A percentile compares a stretch with the other conserved stretches of the same genome.
Conservation (phyloP, 2,329 filamentous ascomycete genomes). For the Plenodomus biglobosus region DNA sequence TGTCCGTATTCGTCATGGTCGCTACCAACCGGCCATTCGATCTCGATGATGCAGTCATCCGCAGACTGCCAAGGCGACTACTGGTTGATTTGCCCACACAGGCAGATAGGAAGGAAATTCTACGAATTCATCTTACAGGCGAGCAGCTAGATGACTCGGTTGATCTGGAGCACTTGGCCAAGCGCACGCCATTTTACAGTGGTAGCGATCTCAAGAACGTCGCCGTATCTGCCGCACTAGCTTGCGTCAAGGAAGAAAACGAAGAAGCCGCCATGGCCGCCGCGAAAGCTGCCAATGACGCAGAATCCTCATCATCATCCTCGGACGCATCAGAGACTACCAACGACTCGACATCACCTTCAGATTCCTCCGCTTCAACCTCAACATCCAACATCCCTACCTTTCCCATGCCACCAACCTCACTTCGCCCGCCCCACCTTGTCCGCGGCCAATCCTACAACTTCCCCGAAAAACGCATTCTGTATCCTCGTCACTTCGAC, state of each 20-base stretch:
- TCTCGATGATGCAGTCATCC: slow-evolving; percentile 81
- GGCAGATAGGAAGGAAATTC: slow-evolving; percentile 66
- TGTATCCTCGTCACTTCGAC: slow-evolving; percentile 75
- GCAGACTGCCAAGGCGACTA: slow-evolving; percentile 71
- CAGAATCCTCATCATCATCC: not conserved
- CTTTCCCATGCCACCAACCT: not conserved
- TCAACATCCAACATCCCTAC: slow-evolving; percentile 9
- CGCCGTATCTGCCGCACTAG: slow-evolving; percentile 76
- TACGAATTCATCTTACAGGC: slow-evolving; percentile 69
- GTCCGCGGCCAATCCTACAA: slow-evolving; percentile 48
- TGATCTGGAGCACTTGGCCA: slow-evolving; percentile 63
- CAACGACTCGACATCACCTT: not conserved
- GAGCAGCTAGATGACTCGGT: slow-evolving; percentile 66
- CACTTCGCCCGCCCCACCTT: slow-evolving; percentile 37
- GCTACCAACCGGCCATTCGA: slow-evolving; percentile 96
- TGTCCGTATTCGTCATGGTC: slow-evolving; percentile 94
- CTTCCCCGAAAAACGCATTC: slow-evolving; percentile 68
- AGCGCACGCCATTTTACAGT: slow-evolving; percentile 73
- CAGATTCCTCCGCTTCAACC: slow-evolving; percentile 1
- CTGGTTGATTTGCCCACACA: slow-evolving; percentile 72
- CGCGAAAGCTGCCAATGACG: slow-evolving; percentile 14
- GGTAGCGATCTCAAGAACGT: slow-evolving; percentile 83
- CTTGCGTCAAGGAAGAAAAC: slow-evolving; percentile 75
- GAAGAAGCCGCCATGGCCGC: slow-evolving; percentile 41
- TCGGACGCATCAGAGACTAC: not conserved